Evolutionary conservation across 257 asterid species (phyloP).

Genomic region (Lantana camara): DNA sequence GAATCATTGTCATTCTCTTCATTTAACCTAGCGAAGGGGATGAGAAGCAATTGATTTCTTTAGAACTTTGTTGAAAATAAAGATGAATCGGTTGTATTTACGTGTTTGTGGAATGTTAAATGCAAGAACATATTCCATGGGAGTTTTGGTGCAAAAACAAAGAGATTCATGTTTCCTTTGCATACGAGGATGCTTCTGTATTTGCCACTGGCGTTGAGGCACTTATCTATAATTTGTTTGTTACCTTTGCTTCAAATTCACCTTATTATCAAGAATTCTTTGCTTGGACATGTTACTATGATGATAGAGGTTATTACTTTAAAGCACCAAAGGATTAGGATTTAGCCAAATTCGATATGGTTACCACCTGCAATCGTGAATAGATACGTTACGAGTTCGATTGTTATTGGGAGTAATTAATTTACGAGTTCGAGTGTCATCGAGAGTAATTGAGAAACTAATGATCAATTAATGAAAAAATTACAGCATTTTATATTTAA

Average conservation of each 20-base stretch:
- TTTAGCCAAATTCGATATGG: too few relatives aligned
- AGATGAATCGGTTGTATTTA: constrained; percentile 31
- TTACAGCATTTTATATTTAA: too few relatives aligned
- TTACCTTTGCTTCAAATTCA: neutral
- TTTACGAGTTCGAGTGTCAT: too few relatives aligned
- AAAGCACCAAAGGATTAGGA: too few relatives aligned
- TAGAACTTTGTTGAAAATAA: constrained; percentile 40
- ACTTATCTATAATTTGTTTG: constrained; percentile 10
- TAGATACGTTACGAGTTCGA: too few relatives aligned
- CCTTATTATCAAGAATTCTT: neutral
- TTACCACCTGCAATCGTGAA: too few relatives aligned
- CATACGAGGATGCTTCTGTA: constrained; percentile 8
- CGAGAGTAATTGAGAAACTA: too few relatives aligned
- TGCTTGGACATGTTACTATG: too few relatives aligned
- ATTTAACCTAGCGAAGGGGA: constrained; percentile 17
- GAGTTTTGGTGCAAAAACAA: constrained; percentile 23
- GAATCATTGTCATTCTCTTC: constrained; percentile 15
- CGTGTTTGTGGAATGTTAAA: constrained; percentile 25
- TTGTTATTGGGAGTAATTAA: too few relatives aligned
- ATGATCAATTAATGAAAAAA: too few relatives aligned
- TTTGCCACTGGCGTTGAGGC: constrained; percentile 17
- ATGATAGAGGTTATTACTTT: too few relatives aligned
- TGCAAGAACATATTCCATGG: constrained; percentile 15
- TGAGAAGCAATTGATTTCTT: constrained; percentile 24
- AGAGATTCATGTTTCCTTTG: constrained; percentile 10